Conservation (phyloP, 1,139 yeast species). For the Magnusiomyces paraingens region DNA sequence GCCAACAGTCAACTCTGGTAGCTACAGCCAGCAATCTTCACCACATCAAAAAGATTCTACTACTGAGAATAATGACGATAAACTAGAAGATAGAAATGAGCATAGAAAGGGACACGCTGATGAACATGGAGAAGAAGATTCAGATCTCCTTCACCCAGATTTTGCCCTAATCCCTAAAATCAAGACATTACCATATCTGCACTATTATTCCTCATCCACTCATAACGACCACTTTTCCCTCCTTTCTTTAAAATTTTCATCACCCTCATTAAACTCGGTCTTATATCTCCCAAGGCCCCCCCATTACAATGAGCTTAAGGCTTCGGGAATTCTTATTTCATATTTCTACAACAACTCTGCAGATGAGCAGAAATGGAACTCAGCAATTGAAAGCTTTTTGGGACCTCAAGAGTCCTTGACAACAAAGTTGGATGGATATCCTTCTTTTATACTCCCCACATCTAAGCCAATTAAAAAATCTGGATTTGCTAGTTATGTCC, state of each 20-base stretch:
- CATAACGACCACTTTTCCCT: slow-evolving; percentile 1
- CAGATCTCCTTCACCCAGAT: not conserved
- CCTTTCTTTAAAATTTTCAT: not conserved
- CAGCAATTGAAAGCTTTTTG: slow-evolving; percentile 10
- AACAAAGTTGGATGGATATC: not conserved
- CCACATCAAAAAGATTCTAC: not conserved
- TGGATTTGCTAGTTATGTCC: not conserved
- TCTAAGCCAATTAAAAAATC: not conserved
- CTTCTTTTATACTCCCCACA: slow-evolving; percentile 4
- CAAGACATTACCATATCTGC: slow-evolving; percentile 12
- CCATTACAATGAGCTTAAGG: slow-evolving; percentile 10
- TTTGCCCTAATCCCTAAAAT: not conserved
- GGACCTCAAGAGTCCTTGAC: not conserved
- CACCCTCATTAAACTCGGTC: slow-evolving; percentile 8
- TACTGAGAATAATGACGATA: not conserved
- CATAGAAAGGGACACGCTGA: not conserved
- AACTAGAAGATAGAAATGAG: not conserved
- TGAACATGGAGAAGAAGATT: not conserved
- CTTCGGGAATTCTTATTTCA: slow-evolving; percentile 21
- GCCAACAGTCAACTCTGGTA: not conserved
- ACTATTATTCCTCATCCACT: slow-evolving; percentile 7
- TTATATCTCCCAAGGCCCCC: slow-evolving; percentile 9
- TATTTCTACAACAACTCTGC: slow-evolving; percentile 17
- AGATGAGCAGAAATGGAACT: slow-evolving; percentile 16
- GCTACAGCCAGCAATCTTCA: not conserved